Evolutionary conservation across 2,329 filamentous ascomycete genomes (phyloP), one percentile per base, ranked within the genome.

Genomic region (Ophiocordyceps robertsii): DNA sequence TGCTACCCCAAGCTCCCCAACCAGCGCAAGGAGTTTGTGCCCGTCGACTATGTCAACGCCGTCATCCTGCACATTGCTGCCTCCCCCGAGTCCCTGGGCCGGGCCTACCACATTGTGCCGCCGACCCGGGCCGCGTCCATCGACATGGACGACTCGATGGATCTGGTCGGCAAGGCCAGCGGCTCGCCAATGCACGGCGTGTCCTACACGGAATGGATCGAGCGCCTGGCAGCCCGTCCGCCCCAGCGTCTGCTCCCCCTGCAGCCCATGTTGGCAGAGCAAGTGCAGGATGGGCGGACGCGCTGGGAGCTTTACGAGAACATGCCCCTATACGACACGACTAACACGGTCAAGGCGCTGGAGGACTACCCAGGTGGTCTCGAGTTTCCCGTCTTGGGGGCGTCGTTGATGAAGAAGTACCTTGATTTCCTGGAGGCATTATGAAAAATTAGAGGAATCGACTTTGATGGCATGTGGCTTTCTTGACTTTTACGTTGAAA

Each of bases 21-120:
- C 29, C 38, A 40, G 11, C 38, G 38, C 17, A 40, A 40, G 38
- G 38, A 40, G 29, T 40, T 40, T 13, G 38, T 40, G 16, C 38
- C 38, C 16, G 38, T 40, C 29, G 38, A 40, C 29, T 40, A 40
- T 29, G 38, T 40, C 38, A 32, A 19, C 10, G 29, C 38, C 6
- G 38, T 29, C 10, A 40, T 40, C 38, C 29, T 40, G n/a, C 38
- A 40, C 16, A 40, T 40, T 8, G 38, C 38, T 5, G 16, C 29
- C 3, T 24, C 17, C 4, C 12, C 38, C 0, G 19, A 30, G 6
- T 40, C 29, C 1, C 11, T 31, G 1, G 38, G 38, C 16, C 30
- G 31, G 6, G 38, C 38, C n/a, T 40, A 24, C n/a, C 38, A 40
- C 29, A 40, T 40, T 19, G 38, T 40, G 4, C 38, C 38, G 2